Percentiles rank a stretch among this genome's conserved stretches.
phyloP scores from a whole-genome alignment of 176 grass and related monocot genomes.

The Luzula sylvatica region DNA sequence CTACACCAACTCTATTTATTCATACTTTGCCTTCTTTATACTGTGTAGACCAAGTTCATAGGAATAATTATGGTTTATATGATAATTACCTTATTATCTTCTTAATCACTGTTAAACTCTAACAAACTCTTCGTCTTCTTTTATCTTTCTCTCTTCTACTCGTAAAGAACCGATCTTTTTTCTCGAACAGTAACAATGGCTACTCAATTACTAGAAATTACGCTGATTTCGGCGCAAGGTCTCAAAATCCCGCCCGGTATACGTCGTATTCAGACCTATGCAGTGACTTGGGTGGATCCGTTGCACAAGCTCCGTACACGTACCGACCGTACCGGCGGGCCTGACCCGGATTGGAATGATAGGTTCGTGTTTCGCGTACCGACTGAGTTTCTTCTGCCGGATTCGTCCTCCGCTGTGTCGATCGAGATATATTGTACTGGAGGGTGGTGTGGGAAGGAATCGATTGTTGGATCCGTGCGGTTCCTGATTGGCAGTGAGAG shows the following conservation, averaged over 20 bases:
- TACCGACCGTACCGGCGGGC: constrained; percentile 45
- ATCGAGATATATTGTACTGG: constrained; percentile 71
- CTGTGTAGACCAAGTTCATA: neutral
- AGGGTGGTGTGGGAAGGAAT: constrained; percentile 36
- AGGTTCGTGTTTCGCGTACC: constrained; percentile 66
- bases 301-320: constrained; percentile 54
- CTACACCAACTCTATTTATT: too few species aligned
- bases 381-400: constrained; percentile 40
- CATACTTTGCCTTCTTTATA: too few species aligned
- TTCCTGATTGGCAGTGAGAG: constrained; percentile 61
- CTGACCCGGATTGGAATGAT: constrained; percentile 84
- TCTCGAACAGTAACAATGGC: constrained; percentile 13
- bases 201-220: constrained; percentile 44
- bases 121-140: neutral
- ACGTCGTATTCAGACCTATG: constrained; percentile 61
- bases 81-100: too few species aligned
- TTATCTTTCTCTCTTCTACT: neutral
- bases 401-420: constrained; percentile 49
- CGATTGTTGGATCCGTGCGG: constrained; percentile 48
- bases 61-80: neutral
- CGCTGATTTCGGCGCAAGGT: constrained; percentile 84
- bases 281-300: constrained; percentile 65
- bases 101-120: too few species aligned
- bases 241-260: constrained; percentile 43
- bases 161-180: neutral